A percentile compares a stretch with the other conserved stretches of the same genome.
phyloP scores from a whole-genome alignment of 176 grass and related monocot genomes.

The Rhynchospora pubera region DNA sequence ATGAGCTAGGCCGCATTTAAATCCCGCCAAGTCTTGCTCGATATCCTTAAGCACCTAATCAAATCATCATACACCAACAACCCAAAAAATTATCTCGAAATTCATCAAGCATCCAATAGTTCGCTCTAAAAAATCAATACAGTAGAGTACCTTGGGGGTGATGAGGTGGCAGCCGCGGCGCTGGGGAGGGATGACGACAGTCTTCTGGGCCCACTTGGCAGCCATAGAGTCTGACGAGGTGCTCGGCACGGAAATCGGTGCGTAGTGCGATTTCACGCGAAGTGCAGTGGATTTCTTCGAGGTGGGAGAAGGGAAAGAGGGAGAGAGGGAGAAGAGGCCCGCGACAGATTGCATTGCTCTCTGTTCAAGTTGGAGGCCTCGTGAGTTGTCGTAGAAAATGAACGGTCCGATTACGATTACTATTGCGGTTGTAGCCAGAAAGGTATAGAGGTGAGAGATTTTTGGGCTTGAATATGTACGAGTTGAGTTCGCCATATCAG shows the following conservation, averaged over 20 bases:
- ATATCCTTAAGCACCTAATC: conserved; percentile 69
- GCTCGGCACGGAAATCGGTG: conserved; percentile 27
- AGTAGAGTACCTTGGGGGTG: conserved; percentile 42
- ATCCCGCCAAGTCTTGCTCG: conserved; percentile 53
- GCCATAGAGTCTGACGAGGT: conserved; percentile 35
- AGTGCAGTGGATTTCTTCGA: background rate
- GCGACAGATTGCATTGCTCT: background rate
- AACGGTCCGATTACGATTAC: conserved; percentile 1
- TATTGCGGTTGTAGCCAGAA: background rate
- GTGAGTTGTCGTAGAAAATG: conserved; percentile 7
- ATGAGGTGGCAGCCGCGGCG: conserved; percentile 91
- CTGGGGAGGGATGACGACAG: conserved; percentile 69
- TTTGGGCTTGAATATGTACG: background rate
- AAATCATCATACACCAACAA: background rate
- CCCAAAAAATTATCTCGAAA: background rate
- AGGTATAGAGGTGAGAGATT: background rate
- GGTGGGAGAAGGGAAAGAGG: conserved; percentile 3
- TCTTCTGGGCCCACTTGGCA: conserved; percentile 82
- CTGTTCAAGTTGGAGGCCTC: background rate
- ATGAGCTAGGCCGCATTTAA: conserved; percentile 83
- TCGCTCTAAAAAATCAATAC: background rate
- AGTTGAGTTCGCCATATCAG: background rate
- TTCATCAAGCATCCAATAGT: background rate
- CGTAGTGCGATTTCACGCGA: conserved; percentile 33
- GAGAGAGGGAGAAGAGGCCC: background rate